Base-by-base conservation (phyloP, 225 moss, liverwort and hornwort species). In the Pseudoscleropodium purum region DNA sequence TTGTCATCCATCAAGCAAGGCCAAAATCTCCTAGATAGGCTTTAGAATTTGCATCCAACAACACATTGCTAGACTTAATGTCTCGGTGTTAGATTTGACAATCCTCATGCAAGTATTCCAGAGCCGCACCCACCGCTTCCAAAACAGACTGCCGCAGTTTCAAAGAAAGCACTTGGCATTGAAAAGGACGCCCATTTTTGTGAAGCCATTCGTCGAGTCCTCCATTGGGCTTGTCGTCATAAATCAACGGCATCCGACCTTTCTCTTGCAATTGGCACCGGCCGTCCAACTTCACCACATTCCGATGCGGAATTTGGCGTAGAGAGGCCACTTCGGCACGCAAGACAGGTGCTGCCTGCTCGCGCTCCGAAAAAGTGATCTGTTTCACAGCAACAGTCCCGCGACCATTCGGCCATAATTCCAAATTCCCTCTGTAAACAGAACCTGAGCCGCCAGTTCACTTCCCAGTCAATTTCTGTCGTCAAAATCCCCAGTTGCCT, bases 371-470 rank as follows among this genome's bases (percentile, higher is more conserved):
- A 8, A 41, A 41, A 70, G 2, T 25, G 14, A 41, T 70, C 8
- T 70, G 7, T 70, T 70, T 25, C 26, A 41, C 41, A 41, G 39
- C 26, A 25, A 70, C 15, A 25, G 5, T 15, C 39, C 8, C 25
- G 4, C 11, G 4, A 23, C n/a, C n/a, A n/a, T n/a, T 69, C 5
- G 24, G 8, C 39, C 68, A n/a, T 47, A 47, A 47, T 27, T 52
- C 29, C 54, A 18, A 30, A 45, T 47, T 75, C 41, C 93, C 94
- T 84, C 36, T 86, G n/a, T 86, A 93, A 43, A 95, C 89, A 10
- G 73, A 86, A 33, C 89, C 82, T 29, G 91, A 92, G 56, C 85
- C 29, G 8, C 70, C 54, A 3, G 18, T 39, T 29, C 47, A 47
- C 9, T 47, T 47, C 56, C 21, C 3, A 84, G 69, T 6, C 56